Base-by-base conservation (phyloP, 2,329 filamentous ascomycete genomes). In the Madurella mycetomatis region DNA sequence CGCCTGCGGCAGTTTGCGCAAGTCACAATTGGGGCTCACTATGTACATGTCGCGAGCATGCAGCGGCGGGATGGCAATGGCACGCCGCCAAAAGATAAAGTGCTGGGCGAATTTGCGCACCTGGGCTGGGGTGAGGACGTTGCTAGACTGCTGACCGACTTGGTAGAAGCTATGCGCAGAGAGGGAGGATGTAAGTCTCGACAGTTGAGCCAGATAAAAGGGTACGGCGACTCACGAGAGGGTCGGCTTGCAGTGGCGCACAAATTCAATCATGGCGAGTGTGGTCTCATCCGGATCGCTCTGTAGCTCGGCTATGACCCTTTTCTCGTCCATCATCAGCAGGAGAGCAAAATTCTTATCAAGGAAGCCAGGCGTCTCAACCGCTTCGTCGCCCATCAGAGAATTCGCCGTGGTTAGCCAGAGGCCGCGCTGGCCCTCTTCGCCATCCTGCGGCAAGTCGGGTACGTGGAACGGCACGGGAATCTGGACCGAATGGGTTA, bases 1-100 rank as follows among this genome's bases (percentile, higher is more conserved):
- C 12, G 90, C 90, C 30, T 80, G 74, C 18, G 85, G 78, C 0
- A 97, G 79, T 45, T 84, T 83, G 49, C 80, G 76, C 64, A 91
- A 81, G 64, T 96, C 87, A 57, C 90, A 91, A 67, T 95, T 95
- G 0, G 92, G 92, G 1, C 90, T 95, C 30, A 96, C 83, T 34
- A 97, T 87, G 70, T 97, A 99, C 11, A 86, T 87, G 67, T 97
- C 92, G 46, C 92, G 82, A 42, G 88, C 87, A 66, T 96, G 91
- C 5, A 99, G 81, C 0, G 94, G 94, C 4, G 90, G 88, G 41
- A 97, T 92, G 15, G 92, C 87, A 56, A 95, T 88, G 45, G 92
- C 94, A 54, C 92, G 87, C 19, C 94, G 86, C 92, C 92, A 97
- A 73, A 95, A 95, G 57, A 97, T 91, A 59, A 99, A 86, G 73